A percentile compares a stretch with the other conserved stretches of the same genome.
Conservation (phyloP, 1,284 basidiomycete species). For the Boletus smithii region DNA sequence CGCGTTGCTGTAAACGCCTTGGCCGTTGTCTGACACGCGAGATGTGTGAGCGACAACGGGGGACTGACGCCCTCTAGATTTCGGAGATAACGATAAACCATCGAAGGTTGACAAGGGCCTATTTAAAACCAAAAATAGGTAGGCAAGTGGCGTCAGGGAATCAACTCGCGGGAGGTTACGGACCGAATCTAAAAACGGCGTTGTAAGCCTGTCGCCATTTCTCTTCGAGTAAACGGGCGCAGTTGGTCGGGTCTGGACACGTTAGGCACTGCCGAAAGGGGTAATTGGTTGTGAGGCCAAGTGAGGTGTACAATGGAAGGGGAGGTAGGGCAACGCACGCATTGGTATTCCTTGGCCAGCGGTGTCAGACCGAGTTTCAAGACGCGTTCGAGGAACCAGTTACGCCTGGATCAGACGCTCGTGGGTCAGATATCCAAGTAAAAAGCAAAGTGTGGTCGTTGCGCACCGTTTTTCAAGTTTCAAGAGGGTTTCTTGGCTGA, state of each 20-base stretch:
- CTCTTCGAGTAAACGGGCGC: slow-evolving; percentile 87
- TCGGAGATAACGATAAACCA: slow-evolving; percentile 85
- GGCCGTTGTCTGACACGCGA: slow-evolving; percentile 82
- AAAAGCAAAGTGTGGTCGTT: not conserved
- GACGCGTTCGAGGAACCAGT: slow-evolving; percentile 92
- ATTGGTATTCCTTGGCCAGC: slow-evolving; percentile 88
- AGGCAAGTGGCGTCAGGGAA: too few relatives aligned
- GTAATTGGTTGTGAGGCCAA: not conserved
- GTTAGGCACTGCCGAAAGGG: slow-evolving; percentile 70
- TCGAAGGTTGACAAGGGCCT: slow-evolving; percentile 81
- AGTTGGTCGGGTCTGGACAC: slow-evolving; percentile 77
- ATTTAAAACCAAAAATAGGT: too few relatives aligned
- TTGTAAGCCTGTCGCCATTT: slow-evolving; percentile 90
- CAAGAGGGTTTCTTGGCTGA: slow-evolving; percentile 76
- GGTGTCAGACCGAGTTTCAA: slow-evolving; percentile 86
- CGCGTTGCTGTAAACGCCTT: slow-evolving; percentile 82
- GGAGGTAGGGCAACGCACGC: slow-evolving; percentile 47
- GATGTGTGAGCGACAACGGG: slow-evolving; percentile 74
- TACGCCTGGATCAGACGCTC: slow-evolving; percentile 49
- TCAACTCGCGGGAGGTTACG: slow-evolving; percentile 25
- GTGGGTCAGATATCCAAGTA: not conserved
- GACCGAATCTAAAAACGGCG: slow-evolving; percentile 83
- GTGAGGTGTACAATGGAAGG: too few relatives aligned
- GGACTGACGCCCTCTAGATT: slow-evolving; percentile 80
- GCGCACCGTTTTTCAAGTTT: slow-evolving; percentile 82